Base-by-base conservation (phyloP, 169 alveolate genomes). In the Plasmodium gonderi region DNA sequence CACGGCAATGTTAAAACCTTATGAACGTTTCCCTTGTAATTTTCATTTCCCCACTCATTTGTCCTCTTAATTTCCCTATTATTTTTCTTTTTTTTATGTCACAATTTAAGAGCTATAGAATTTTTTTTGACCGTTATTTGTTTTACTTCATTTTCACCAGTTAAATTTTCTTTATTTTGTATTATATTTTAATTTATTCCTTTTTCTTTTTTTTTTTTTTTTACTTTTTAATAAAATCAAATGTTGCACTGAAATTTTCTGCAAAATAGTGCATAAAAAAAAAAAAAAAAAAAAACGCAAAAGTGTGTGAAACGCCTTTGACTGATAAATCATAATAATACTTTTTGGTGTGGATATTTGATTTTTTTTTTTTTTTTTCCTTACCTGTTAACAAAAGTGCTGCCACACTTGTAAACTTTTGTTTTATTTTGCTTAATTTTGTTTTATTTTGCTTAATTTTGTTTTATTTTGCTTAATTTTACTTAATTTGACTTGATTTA, bases 191-290 rank as follows among this genome's bases (percentile, higher is more conserved):
- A 36, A 60, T 60, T 12, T 60, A 60, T 36, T 60, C 12, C 0
- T 54, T 17, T 78, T 80, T 80, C 29, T 79, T 80, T 40, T 80
- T 80, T 33, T 83, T 82, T 14, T 80, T 29, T 51, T 79, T 20
- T 4, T 26, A 29, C 33, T 20, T 68, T 33, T 68, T 79, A 11
- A n/a, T n/a, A 17, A 45, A 79, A 79, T 36, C 33, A 83, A 47
- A 45, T 82, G 23, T 83, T 83, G 33, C 69, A 68, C 23, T 68
- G 77, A 83, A 69, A 40, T 40, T 83, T 45, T 69, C 45, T 69
- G 83, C 81, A 83, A 45, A 14, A 31, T 60, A 45, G 92, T 83
- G 92, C 92, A 83, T 47, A 6, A 44, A 45, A 60, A 79, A 75
- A 36, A 80, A 80, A 45, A 42, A 79, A 51, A 26, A 76, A 83